A percentile compares a stretch with the other conserved stretches of the same genome.
Evolutionary conservation across 345 rosid species (phyloP).

Genomic region (Barbarea vulgaris): DNA sequence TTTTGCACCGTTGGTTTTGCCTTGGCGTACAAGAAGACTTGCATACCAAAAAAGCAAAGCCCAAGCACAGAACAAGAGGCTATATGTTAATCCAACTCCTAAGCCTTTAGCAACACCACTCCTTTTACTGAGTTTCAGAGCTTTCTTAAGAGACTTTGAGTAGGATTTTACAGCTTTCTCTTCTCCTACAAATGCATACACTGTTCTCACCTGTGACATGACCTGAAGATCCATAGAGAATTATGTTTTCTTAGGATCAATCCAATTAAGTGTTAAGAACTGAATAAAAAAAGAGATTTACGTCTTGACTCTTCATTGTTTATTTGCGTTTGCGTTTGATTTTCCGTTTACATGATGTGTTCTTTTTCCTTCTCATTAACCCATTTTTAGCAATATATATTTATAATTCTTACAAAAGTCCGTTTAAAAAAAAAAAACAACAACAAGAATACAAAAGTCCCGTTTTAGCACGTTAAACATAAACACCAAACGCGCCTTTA

Average conservation of each 20-base stretch:
- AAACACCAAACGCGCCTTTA: not conserved
- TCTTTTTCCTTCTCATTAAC: not conserved
- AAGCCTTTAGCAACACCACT: constrained; percentile 75
- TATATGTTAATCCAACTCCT: constrained; percentile 74
- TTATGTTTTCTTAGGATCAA: not conserved
- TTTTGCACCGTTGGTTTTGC: constrained; percentile 64
- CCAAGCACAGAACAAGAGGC: constrained; percentile 79
- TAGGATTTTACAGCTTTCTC: constrained; percentile 61
- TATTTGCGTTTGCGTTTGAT: not conserved
- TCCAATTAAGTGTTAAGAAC: not conserved
- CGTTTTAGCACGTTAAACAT: not conserved
- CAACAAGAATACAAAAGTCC: not conserved
- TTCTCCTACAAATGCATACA: constrained; percentile 82
- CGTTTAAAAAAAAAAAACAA: too few species aligned
- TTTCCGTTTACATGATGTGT: not conserved
- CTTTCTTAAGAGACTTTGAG: constrained; percentile 56
- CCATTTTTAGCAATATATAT: not conserved
- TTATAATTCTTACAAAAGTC: not conserved
- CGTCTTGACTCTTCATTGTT: not conserved
- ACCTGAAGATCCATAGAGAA: constrained; percentile 39
- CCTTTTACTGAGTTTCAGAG: constrained; percentile 60
- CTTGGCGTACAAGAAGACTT: constrained; percentile 68
- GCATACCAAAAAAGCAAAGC: constrained; percentile 66
- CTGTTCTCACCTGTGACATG: constrained; percentile 76
- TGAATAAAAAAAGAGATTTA: not conserved